phyloP scores from a whole-genome alignment of 306 rosid genomes.

The Malus sieversii region DNA sequence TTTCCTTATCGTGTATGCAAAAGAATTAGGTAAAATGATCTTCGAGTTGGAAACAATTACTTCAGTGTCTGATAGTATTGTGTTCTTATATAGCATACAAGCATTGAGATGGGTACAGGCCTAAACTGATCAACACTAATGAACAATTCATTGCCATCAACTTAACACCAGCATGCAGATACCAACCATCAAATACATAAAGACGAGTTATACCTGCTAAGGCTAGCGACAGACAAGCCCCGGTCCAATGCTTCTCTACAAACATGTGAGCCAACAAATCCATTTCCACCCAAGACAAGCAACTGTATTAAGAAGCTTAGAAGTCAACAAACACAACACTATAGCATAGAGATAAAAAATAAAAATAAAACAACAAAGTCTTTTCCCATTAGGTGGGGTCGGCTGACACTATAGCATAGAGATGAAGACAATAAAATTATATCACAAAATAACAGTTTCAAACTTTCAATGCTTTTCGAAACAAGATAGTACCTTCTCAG shows the following conservation, averaged over 20 bases:
- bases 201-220: constrained; percentile 56
- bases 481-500: constrained; percentile 60
- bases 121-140: not conserved
- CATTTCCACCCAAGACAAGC: constrained; percentile 97
- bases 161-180: not conserved
- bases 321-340: not conserved
- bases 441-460: not conserved
- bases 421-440: not conserved
- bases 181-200: not conserved
- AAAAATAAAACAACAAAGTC: not conserved
- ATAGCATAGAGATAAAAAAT: too few species aligned
- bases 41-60: not conserved
- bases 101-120: not conserved
- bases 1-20: not conserved
- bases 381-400: too few species aligned
- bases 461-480: not conserved
- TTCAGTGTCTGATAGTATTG: not conserved
- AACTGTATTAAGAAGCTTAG: constrained; percentile 42
- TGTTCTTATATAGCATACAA: not conserved
- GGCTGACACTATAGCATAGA: not conserved
- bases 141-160: not conserved
- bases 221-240: constrained; percentile 77
- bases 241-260: constrained; percentile 71
- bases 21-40: not conserved
- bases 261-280: constrained; percentile 91